These are phyloP conservation scores for Ichthyophthirius multifiliis DNA, from an alignment of 169 alveolate species.

Conservation along the genomic window DNA sequence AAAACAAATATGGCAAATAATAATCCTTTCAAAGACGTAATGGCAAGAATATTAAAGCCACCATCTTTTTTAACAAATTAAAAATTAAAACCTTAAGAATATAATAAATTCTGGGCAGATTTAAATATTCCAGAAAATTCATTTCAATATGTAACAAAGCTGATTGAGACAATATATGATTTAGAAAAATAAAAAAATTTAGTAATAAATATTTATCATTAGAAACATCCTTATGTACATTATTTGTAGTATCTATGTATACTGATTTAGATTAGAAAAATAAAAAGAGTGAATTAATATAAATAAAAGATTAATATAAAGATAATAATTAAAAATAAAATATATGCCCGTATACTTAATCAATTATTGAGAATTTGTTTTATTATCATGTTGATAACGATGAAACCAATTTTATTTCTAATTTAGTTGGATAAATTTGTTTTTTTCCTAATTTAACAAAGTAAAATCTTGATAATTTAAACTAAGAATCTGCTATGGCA, in stretches of 20 bases:
- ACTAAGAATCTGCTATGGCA: constrained; percentile 5
- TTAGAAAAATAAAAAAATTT: no score
- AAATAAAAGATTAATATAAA: constrained; percentile 10
- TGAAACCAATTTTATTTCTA: constrained; percentile 8
- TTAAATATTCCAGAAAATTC: no score
- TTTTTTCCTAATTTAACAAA: constrained; percentile 26
- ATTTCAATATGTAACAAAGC: no score
- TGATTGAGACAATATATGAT: no score
- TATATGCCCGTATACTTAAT: constrained; percentile 13
- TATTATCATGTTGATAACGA: constrained; percentile 1
- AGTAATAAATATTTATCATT: constrained; percentile 1
- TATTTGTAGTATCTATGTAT: constrained; percentile 27
- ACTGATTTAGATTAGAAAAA: constrained; percentile 21
- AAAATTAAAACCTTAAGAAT: no score
- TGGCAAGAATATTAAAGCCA: no score
- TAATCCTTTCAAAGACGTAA: no score
- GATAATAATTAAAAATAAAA: constrained; percentile 7
- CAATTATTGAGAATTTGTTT: constrained; percentile 18
- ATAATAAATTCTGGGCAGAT: no score
- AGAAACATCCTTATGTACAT: constrained; percentile 18
- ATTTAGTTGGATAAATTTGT: constrained; percentile 17
- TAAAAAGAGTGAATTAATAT: constrained; percentile 4
- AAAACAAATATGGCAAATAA: no score
- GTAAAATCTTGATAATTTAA: constrained; percentile 10
- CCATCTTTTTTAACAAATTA: no score